phyloP scores from a whole-genome alignment of 441 rosid species.

The Codiaeum variegatum region DNA sequence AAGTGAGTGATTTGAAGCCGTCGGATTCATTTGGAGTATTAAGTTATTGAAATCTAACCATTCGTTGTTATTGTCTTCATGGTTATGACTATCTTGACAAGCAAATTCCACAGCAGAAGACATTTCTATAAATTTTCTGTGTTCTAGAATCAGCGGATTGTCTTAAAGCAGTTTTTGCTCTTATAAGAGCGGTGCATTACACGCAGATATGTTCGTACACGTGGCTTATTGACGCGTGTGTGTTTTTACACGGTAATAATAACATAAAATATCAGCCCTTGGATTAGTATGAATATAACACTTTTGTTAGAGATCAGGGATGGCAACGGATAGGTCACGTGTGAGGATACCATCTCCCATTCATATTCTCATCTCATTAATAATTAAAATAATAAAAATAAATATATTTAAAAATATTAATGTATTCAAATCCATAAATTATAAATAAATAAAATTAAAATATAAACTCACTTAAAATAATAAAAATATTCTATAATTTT shows the following conservation, averaged over 20 bases:
- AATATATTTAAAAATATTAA: no score
- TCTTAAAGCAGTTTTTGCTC: no score
- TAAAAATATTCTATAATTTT: no score
- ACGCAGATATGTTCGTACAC: not conserved
- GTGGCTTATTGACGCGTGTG: not conserved
- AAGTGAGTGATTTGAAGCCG: constrained; percentile 29
- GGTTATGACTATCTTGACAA: constrained; percentile 28
- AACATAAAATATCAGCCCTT: not conserved
- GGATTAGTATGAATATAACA: not conserved
- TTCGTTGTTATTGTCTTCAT: constrained; percentile 29
- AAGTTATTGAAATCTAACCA: constrained; percentile 26
- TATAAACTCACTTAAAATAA: no score
- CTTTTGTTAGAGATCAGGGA: no score
- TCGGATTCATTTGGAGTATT: constrained; percentile 31
- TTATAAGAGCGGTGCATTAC: not conserved
- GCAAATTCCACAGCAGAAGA: constrained; percentile 40
- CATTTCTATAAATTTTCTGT: constrained; percentile 3
- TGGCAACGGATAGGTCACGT: no score
- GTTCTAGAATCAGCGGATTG: not conserved
- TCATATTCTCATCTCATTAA: no score
- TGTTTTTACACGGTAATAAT: not conserved
- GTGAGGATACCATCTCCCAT: no score
- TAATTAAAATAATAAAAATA: no score
- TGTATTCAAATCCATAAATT: no score
- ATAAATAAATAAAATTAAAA: no score